Conservation (phyloP, 495 filamentous ascomycete genomes). For the Talaromyces ruber region DNA sequence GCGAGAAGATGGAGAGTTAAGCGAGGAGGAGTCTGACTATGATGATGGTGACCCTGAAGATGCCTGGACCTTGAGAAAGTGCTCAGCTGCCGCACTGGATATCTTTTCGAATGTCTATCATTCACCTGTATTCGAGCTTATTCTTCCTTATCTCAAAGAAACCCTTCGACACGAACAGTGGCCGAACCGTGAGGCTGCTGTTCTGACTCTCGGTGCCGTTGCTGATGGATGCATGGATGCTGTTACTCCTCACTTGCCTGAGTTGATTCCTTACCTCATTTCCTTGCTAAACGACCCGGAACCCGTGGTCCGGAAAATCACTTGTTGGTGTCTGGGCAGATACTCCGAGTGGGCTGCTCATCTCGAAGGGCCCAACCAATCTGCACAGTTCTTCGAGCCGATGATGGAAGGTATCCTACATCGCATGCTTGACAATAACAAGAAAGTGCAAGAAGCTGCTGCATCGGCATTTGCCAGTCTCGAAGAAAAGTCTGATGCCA, state of each 20-base stretch:
- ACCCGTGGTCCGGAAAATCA: constrained; percentile 93
- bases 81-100: constrained; percentile 92
- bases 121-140: constrained; percentile 77
- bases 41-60: constrained; percentile 84
- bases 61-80: constrained; percentile 93
- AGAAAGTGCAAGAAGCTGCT: constrained; percentile 94
- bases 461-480: constrained; percentile 94
- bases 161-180: constrained; percentile 85
- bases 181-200: constrained; percentile 89
- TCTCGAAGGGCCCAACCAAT: constrained; percentile 54
- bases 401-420: constrained; percentile 96
- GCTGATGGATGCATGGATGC: constrained; percentile 90
- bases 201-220: constrained; percentile 89
- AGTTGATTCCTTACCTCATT: constrained; percentile 85
- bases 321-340: constrained; percentile 92
- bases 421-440: constrained; percentile 94
- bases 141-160: constrained; percentile 84
- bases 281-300: constrained; percentile 76
- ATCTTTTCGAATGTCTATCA: constrained; percentile 89
- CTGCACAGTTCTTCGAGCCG: constrained; percentile 76
- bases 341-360: constrained; percentile 92
- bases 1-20: constrained; percentile 59
- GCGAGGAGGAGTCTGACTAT: constrained; percentile 84
- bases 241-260: constrained; percentile 83
- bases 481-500: constrained; percentile 81